phyloP scores from a whole-genome alignment of 73 alveolate species.

The Breviolum minutum region DNA sequence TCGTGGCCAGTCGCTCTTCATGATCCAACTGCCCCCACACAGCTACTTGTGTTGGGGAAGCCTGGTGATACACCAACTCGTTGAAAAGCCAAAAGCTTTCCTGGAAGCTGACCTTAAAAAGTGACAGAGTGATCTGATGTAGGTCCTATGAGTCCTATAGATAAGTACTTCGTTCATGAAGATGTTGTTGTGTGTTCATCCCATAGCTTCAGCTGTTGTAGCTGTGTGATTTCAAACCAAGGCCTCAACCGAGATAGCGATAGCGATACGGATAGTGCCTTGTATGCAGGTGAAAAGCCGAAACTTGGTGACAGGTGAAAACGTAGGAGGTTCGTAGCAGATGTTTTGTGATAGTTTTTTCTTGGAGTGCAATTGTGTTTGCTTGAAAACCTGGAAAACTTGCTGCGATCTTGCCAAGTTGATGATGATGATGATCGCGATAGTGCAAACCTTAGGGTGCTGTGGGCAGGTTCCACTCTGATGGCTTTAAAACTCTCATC shows the following conservation, averaged over 20 bases:
- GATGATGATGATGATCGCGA: constrained; percentile 92
- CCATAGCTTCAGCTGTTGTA: not conserved
- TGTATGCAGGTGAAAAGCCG: not conserved
- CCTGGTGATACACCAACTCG: no score
- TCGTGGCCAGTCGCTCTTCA: constrained; percentile 61
- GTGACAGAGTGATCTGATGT: no score
- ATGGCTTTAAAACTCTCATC: not conserved
- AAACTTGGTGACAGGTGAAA: not conserved
- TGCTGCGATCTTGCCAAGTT: not conserved
- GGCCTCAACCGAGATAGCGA: constrained; percentile 94
- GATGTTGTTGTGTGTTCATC: no score
- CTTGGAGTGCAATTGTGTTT: not conserved
- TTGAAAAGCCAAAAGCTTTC: no score
- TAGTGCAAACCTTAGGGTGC: constrained; percentile 46
- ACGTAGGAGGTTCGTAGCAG: not conserved
- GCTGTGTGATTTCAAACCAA: not conserved
- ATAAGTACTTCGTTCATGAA: no score
- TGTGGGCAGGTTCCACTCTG: not conserved
- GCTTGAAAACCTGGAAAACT: not conserved
- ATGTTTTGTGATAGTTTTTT: not conserved
- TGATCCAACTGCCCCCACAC: constrained; percentile 94
- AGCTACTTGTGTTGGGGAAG: constrained; percentile 41
- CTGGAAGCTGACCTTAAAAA: not conserved
- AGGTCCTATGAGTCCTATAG: no score
- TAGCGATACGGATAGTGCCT: constrained; percentile 80